A percentile compares a stretch with the other conserved stretches of the same genome.
Conservation (phyloP, 2,329 filamentous ascomycete species). For the Venturiaceae sp. region DNA sequence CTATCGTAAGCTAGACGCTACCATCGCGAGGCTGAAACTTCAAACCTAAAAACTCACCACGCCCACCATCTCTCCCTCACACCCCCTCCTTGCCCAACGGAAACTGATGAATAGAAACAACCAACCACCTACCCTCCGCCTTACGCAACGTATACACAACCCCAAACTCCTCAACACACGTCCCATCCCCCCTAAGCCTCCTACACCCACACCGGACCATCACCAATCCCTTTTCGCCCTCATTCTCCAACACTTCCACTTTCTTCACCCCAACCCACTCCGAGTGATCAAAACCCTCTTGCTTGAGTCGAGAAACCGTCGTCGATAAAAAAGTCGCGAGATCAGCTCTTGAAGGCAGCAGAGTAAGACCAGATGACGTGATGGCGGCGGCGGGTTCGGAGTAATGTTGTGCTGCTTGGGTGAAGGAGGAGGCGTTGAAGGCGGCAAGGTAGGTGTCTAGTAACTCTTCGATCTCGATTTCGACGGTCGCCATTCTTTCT, state of each 20-base stretch:
- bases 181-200: neutral
- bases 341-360: neutral
- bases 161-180: neutral
- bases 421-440: neutral
- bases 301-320: neutral
- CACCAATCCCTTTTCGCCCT: neutral
- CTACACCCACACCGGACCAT: neutral
- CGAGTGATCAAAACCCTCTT: slow-evolving; percentile 1
- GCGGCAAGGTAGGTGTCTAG: neutral
- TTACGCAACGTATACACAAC: slow-evolving; percentile 1
- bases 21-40: too few relatives aligned
- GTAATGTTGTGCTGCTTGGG: neutral
- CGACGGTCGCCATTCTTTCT: too few relatives aligned
- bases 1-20: too few relatives aligned
- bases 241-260: neutral
- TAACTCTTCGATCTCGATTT: neutral
- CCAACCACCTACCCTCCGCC: neutral
- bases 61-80: neutral
- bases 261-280: neutral
- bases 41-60: too few relatives aligned
- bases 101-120: slow-evolving; percentile 2
- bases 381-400: neutral
- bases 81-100: neutral
- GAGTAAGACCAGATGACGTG: neutral
- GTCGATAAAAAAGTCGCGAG: neutral